Evolutionary conservation across 129 eudicot species (phyloP).

Genomic region (Saposhnikovia divaricata): DNA sequence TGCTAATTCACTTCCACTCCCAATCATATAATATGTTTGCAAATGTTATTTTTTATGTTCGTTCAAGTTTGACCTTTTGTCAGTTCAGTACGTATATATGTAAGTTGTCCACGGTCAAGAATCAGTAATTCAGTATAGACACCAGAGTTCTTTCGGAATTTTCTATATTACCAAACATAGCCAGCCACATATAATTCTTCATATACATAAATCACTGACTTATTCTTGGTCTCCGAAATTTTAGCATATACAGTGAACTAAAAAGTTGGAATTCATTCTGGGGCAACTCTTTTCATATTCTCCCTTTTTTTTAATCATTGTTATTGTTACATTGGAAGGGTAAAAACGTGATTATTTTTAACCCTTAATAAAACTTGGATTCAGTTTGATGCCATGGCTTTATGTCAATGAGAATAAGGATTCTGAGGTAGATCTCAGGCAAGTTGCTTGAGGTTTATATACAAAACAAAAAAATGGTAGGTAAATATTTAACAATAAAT

Average conservation of each 20-base stretch:
- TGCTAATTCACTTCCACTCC: background rate
- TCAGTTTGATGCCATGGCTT: background rate
- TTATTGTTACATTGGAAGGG: background rate
- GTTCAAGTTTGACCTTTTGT: background rate
- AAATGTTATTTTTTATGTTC: background rate
- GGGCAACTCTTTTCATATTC: background rate
- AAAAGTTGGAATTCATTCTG: background rate
- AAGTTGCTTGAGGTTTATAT: no score
- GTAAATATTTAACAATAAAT: no score
- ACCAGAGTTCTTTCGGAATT: background rate
- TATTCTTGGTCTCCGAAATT: background rate
- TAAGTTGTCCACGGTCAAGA: background rate
- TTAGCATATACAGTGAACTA: background rate
- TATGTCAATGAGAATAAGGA: no score
- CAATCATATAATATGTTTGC: background rate
- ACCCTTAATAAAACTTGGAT: background rate
- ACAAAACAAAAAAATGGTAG: no score
- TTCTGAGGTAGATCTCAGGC: no score
- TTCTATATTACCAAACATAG: background rate
- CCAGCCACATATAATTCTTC: background rate
- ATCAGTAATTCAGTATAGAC: background rate
- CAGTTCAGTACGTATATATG: background rate
- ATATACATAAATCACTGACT: background rate
- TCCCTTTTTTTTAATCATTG: background rate
- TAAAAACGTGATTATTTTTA: background rate